These are phyloP conservation scores for Yarrowia galli DNA, from an alignment of 1,139 yeast genomes.

Conservation along the genomic window DNA sequence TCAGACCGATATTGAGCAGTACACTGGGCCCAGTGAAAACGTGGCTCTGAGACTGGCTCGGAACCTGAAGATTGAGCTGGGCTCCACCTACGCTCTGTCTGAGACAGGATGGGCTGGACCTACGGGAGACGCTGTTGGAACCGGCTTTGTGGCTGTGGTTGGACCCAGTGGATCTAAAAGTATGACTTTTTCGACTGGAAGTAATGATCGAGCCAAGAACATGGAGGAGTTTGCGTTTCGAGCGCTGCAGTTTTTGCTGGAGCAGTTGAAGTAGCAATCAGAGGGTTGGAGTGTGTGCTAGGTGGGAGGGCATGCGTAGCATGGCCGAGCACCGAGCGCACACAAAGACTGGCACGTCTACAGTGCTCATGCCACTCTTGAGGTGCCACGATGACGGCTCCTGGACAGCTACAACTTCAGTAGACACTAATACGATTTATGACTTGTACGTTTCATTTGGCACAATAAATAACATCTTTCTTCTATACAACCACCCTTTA, in stretches of 20 bases:
- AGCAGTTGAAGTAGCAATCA: slow-evolving; percentile 16
- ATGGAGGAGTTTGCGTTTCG: slow-evolving; percentile 76
- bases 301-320: not conserved
- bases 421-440: slow-evolving; percentile 2
- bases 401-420: not conserved
- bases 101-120: slow-evolving; percentile 94
- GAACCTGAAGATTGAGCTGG: slow-evolving; percentile 78
- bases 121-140: slow-evolving; percentile 59
- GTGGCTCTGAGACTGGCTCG: slow-evolving; percentile 81
- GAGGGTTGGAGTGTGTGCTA: slow-evolving; percentile 1
- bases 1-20: slow-evolving; percentile 67
- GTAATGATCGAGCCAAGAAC: slow-evolving; percentile 62
- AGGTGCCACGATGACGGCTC: too few relatives aligned
- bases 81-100: slow-evolving; percentile 79
- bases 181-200: slow-evolving; percentile 57
- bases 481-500: slow-evolving; percentile 47
- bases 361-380: too few relatives aligned
- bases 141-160: slow-evolving; percentile 72
- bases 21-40: slow-evolving; percentile 81
- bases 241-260: slow-evolving; percentile 67
- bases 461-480: not conserved
- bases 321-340: not conserved
- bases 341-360: too few relatives aligned
- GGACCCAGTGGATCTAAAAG: slow-evolving; percentile 70
- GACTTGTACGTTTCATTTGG: not conserved